Percentiles rank a stretch among this genome's conserved stretches.
phyloP scores from a whole-genome alignment of 495 filamentous ascomycete species.

The Polyplosphaeria fusca region DNA sequence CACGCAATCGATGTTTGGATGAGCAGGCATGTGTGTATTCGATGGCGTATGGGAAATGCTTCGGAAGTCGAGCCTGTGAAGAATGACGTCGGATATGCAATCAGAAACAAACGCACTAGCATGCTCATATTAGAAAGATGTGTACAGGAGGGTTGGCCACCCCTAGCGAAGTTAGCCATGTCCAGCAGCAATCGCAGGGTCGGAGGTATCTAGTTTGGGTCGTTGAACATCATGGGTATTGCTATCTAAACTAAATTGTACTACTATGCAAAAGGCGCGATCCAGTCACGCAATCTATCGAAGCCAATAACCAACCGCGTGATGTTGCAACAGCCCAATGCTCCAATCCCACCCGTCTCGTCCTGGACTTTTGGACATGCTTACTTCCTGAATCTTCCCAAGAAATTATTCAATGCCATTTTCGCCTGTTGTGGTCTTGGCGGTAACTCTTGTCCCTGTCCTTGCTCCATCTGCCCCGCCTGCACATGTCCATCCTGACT shows the following conservation, averaged over 20 bases:
- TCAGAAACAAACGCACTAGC: no score
- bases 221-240: neutral
- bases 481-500: conserved; percentile 2
- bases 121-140: no score
- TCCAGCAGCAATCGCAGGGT: no score
- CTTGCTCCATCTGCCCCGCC: conserved; percentile 10
- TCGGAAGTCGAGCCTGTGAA: no score
- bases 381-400: conserved; percentile 20
- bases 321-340: neutral
- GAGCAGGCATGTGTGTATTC: no score
- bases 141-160: no score
- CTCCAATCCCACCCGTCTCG: neutral
- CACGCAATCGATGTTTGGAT: no score
- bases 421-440: conserved; percentile 28
- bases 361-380: neutral
- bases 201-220: no score
- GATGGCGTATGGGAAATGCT: neutral
- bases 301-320: neutral
- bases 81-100: no score
- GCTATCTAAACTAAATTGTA: neutral
- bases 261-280: neutral
- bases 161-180: no score
- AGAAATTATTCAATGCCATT: conserved; percentile 14
- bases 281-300: conserved; percentile 3
- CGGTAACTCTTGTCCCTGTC: conserved; percentile 15